These are phyloP conservation scores for Lactarius pseudohatsudake DNA, from an alignment of 768 basidiomycete genomes.

Conservation along the genomic window DNA sequence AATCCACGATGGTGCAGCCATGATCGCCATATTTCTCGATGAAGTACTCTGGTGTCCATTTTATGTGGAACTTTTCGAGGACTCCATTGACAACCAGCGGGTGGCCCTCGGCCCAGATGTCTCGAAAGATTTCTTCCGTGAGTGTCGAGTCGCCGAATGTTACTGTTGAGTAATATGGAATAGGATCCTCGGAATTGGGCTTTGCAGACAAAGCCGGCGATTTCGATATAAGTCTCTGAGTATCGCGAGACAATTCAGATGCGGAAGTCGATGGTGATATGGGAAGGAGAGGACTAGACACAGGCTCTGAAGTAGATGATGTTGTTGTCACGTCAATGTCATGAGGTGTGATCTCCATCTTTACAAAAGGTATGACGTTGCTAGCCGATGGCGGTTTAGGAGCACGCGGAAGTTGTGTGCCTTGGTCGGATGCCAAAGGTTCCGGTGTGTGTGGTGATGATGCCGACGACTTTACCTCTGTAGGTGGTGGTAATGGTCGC, in stretches of 20 bases:
- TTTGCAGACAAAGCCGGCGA: constrained; percentile 15
- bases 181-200: constrained; percentile 7
- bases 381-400: not conserved
- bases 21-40: constrained; percentile 62
- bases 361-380: constrained; percentile 14
- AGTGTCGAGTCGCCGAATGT: constrained; percentile 51
- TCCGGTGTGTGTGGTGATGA: constrained; percentile 10
- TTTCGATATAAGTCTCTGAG: constrained; percentile 14
- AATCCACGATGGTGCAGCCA: constrained; percentile 57
- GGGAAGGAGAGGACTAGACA: constrained; percentile 26
- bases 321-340: constrained; percentile 22
- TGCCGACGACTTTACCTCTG: constrained; percentile 10
- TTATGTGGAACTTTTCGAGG: constrained; percentile 57
- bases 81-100: constrained; percentile 77
- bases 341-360: constrained; percentile 16
- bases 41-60: constrained; percentile 87
- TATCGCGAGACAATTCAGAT: constrained; percentile 22
- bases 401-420: not conserved
- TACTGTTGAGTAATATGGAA: constrained; percentile 49
- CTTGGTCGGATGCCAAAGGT: not conserved
- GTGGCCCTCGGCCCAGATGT: constrained; percentile 69
- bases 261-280: constrained; percentile 26
- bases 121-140: constrained; percentile 58
- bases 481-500: not conserved
- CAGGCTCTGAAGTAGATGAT: constrained; percentile 23